Evolutionary conservation across 495 filamentous ascomycete species (phyloP), one percentile per base, ranked within the genome.

Genomic region (Trichoderma asperelloides): DNA sequence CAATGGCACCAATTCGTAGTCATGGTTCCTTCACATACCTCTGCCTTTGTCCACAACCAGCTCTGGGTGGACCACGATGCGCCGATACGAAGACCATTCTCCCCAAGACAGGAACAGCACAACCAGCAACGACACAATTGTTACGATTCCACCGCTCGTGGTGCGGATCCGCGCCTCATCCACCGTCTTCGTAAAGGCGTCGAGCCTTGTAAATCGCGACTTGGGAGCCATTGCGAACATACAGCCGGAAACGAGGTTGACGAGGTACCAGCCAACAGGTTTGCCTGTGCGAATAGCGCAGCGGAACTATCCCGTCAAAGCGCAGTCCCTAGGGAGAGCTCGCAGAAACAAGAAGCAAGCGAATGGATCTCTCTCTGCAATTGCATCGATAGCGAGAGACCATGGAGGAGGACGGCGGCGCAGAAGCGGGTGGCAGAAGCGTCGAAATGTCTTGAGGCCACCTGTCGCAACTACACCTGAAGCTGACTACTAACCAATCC

Each of bases 141-240:
- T 98, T 73, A 98, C 91, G 68, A 98, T 87, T 71, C 95, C 95
- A 63, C 95, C 95, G 15, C 91, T 95, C 15, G 96, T 98, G n/a
- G 95, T 98, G 72, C 96, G 90, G 76, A 98, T 86, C 68, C 96
- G 86, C 69, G 95, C 95, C 88, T 98, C 95, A 74, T 98, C 96
- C 60, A 98, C 95, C 43, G 95, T 98, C 78, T 98, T 98, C 43
- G 93, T 95, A 76, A 98, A 98, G 80, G 95, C 95, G 77, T 98
- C 95, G 57, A 98, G 89, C 81, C 91, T 89, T 62, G 91, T 96
- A 75, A 98, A 96, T 75, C 95, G 89, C 70, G 91, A 96, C 73
- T 89, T 89, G 40, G 83, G 72, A 68, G 87, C 77, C 86, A 88
- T 88, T 41, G 70, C 78, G 75, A 41, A 60, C 3, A 65, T 41